These are phyloP conservation scores for Penicillium aurantiogriseum DNA, from an alignment of 2,329 filamentous ascomycete species.

Conservation along the genomic window DNA sequence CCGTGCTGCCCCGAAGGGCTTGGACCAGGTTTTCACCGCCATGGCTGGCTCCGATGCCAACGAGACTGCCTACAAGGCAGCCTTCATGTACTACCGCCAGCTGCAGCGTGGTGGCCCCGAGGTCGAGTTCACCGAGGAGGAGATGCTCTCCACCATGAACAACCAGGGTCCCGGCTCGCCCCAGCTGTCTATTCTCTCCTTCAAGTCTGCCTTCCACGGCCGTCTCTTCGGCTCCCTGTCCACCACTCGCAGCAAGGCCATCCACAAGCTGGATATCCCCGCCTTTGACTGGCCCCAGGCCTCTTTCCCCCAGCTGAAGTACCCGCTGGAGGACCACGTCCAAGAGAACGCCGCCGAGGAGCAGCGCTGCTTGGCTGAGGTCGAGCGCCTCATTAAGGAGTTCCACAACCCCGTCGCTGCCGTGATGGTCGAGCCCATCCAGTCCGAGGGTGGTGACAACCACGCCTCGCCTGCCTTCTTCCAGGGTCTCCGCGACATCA, in stretches of 20 bases:
- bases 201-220: slow-evolving; percentile 86
- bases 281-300: slow-evolving; percentile 95
- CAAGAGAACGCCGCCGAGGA: slow-evolving; percentile 82
- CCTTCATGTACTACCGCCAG: slow-evolving; percentile 88
- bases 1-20: slow-evolving; percentile 65
- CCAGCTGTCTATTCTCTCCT: slow-evolving; percentile 79
- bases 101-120: slow-evolving; percentile 73
- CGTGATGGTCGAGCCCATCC: slow-evolving; percentile 83
- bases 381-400: slow-evolving; percentile 75
- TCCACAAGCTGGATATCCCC: slow-evolving; percentile 93
- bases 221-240: slow-evolving; percentile 84
- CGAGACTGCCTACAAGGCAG: slow-evolving; percentile 91
- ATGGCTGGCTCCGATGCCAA: slow-evolving; percentile 90
- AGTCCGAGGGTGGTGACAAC: slow-evolving; percentile 93
- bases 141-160: slow-evolving; percentile 72
- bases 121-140: slow-evolving; percentile 60
- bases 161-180: slow-evolving; percentile 78
- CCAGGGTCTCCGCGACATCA: slow-evolving; percentile 75
- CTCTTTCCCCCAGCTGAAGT: slow-evolving; percentile 80
- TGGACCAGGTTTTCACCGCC: slow-evolving; percentile 87
- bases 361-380: slow-evolving; percentile 75
- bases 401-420: slow-evolving; percentile 79
- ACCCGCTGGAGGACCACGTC: slow-evolving; percentile 76
- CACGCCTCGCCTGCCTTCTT: slow-evolving; percentile 87
- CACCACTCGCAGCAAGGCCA: slow-evolving; percentile 86